Evolutionary conservation across 305 asterid species (phyloP).

Genomic region (Euphrasia arctica): DNA sequence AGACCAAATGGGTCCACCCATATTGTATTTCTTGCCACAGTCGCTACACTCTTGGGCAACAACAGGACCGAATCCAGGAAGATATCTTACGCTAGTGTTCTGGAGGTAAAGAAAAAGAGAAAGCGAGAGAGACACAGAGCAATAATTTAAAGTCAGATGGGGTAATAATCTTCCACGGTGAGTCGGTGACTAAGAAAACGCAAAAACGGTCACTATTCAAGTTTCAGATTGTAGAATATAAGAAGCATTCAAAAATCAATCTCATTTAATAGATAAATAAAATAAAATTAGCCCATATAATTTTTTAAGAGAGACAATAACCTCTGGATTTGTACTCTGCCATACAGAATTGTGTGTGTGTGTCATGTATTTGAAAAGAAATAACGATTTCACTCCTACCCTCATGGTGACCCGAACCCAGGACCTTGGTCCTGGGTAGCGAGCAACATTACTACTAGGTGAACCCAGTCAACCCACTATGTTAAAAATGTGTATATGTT

Average conservation of each 20-base stretch:
- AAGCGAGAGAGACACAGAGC: not conserved
- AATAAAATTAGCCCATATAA: too few species aligned
- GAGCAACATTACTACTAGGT: too few species aligned
- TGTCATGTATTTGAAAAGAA: too few species aligned
- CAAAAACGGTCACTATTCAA: not conserved
- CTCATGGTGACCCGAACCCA: too few species aligned
- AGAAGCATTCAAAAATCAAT: not conserved
- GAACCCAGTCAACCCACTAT: too few species aligned
- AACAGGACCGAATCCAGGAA: constrained; percentile 94
- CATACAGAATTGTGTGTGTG: too few species aligned
- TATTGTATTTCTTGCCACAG: constrained; percentile 90
- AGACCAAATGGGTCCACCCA: constrained; percentile 99
- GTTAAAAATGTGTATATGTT: too few species aligned
- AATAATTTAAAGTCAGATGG: constrained; percentile 10
- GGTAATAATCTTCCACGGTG: not conserved
- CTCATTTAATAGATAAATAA: not conserved
- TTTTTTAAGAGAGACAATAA: too few species aligned
- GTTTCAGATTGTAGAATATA: not conserved
- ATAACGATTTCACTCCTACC: too few species aligned
- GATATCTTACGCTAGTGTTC: constrained; percentile 77
- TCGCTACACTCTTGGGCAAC: constrained; percentile 88
- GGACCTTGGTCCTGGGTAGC: too few species aligned
- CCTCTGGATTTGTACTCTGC: too few species aligned
- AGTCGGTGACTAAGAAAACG: not conserved
- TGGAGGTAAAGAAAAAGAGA: constrained; percentile 22